Base-by-base conservation (phyloP, 352 stramenopile species). In the Globisporangium mamillatum region DNA sequence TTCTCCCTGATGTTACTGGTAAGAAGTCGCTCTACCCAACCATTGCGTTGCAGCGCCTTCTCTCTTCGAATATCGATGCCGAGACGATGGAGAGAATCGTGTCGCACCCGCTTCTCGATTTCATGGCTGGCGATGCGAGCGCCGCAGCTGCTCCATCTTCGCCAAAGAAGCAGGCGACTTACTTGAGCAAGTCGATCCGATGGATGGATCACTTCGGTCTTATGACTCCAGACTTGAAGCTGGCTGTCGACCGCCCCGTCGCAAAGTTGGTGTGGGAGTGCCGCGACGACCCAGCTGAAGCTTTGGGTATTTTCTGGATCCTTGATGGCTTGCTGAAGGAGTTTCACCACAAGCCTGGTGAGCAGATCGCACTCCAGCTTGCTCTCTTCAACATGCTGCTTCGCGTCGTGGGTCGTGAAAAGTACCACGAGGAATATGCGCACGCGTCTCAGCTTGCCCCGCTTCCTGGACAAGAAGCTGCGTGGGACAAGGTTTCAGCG, bases 1-100 rank as follows among this genome's bases (percentile, higher is more conserved):
- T 98, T 55, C 90, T 99, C 70, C 95, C 92, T 25, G 87, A 98
- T 36, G 95, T 99, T 24, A 97, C 88, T 24, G 97, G 97, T 66
- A 94, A 93, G 56, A 91, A 94, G 67, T 93, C 84, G 46, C 71
- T 92, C 12, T 98, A 99, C 79, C 94, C 96, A 46, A 98, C 92
- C 29, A 95, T 99, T 56, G 85, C 90, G 60, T 75, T 99, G 48
- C 94, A 98, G 66, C 86, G 89, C 36, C 79, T 97, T 54, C 78
- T 99, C 6, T 97, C 95, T 41, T 81, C 90, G 18, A 94, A 98
- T 64, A 88, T 98, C 56, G 94, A 93, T 41, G 74, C 81, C 50
- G 90, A 97, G 56, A 95, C 96, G 52, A 95, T 97, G 76, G 80
- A 93, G 66, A 86, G 91, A 52, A 94, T 96, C 62, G 88, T 94